These are phyloP conservation scores for Aspergillus transmontanensis DNA, from an alignment of 2,329 filamentous ascomycete species.

Conservation along the genomic window DNA sequence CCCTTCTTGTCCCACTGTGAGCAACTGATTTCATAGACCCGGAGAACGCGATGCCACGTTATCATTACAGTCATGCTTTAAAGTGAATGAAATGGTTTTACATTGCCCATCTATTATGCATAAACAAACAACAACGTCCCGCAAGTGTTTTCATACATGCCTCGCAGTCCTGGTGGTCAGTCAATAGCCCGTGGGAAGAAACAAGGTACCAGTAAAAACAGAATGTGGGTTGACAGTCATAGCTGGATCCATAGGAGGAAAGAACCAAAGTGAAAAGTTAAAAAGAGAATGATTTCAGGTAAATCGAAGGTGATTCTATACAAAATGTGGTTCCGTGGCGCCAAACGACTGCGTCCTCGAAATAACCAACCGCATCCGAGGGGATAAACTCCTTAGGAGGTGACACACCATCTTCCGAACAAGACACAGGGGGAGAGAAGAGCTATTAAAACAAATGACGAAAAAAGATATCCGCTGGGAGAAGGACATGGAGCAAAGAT, in stretches of 20 bases:
- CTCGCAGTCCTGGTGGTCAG: slow-evolving; percentile 26
- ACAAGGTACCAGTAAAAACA: slow-evolving; percentile 27
- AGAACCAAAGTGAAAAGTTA: slow-evolving; percentile 18
- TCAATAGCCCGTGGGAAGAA: slow-evolving; percentile 28
- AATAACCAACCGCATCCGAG: slow-evolving; percentile 36
- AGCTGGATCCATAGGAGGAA: slow-evolving; percentile 29
- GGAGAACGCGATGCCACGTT: background rate
- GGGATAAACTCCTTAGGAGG: slow-evolving; percentile 30
- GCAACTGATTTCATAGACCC: background rate
- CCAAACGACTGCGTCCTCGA: slow-evolving; percentile 38
- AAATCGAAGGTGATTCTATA: slow-evolving; percentile 41
- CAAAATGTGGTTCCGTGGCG: slow-evolving; percentile 41
- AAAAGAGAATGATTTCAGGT: slow-evolving; percentile 9
- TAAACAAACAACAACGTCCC: slow-evolving; percentile 33
- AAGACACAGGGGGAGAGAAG: slow-evolving; percentile 38
- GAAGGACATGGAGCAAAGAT: slow-evolving; percentile 14
- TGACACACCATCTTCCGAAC: slow-evolving; percentile 37
- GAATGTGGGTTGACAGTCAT: slow-evolving; percentile 29
- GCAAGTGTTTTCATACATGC: slow-evolving; percentile 31
- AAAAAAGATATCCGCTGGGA: slow-evolving; percentile 34
- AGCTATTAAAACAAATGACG: slow-evolving; percentile 48
- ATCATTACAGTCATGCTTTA: background rate
- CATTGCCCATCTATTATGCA: slow-evolving; percentile 44
- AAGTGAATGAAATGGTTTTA: slow-evolving; percentile 34
- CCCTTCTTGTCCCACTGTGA: background rate